phyloP scores from a whole-genome alignment of 2,329 filamentous ascomycete genomes.

The Monosporascus sp. region DNA sequence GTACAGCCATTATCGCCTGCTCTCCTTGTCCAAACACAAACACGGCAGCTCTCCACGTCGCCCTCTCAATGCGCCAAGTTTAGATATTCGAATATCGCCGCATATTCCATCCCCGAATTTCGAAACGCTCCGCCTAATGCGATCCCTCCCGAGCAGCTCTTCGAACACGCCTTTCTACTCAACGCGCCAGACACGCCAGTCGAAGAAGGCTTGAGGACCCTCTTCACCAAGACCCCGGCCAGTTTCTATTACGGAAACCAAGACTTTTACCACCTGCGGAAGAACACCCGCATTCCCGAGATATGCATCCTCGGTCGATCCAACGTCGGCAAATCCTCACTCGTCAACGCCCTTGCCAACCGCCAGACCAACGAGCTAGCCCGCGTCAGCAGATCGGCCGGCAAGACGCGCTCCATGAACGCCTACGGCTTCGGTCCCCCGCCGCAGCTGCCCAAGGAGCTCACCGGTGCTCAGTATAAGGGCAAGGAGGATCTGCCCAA shows the following conservation, averaged over 20 bases:
- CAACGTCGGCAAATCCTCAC: constrained; percentile 84
- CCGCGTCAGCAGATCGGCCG: constrained; percentile 44
- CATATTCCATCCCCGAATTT: constrained; percentile 22
- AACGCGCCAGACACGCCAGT: constrained; percentile 16
- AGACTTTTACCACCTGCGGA: constrained; percentile 40
- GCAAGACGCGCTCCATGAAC: constrained; percentile 50
- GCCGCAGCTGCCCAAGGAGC: constrained; percentile 15
- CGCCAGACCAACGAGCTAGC: constrained; percentile 43
- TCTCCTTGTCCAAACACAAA: not conserved
- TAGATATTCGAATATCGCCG: constrained; percentile 19
- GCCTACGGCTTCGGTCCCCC: constrained; percentile 47
- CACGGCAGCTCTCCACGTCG: constrained; percentile 7
- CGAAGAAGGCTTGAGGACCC: constrained; percentile 13
- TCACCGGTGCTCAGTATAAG: constrained; percentile 16
- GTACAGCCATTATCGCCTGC: too few species aligned
- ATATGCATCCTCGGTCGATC: constrained; percentile 80
- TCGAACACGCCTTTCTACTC: constrained; percentile 21
- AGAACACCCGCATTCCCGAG: constrained; percentile 49
- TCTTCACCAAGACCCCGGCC: constrained; percentile 22
- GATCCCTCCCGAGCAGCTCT: constrained; percentile 24
- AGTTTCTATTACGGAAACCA: constrained; percentile 20
- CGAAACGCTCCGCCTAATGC: constrained; percentile 15
- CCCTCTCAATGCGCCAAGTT: not conserved
- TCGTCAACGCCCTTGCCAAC: constrained; percentile 75
- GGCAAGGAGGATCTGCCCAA: constrained; percentile 34